Base-by-base conservation (phyloP, 805 yeast genomes). In the Candida andamanensis region DNA sequence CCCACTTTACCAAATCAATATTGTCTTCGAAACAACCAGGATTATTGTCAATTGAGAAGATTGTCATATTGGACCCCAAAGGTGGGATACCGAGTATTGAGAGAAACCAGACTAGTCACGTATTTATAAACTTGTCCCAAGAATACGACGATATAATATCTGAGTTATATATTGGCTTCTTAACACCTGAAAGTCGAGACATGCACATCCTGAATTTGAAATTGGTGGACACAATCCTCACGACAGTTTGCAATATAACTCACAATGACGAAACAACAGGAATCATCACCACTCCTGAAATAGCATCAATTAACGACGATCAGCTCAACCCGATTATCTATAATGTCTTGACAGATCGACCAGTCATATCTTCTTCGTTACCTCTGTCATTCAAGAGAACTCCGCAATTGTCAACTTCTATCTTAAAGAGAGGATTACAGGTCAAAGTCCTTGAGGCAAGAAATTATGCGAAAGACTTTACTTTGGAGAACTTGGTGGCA, bases 81-180 rank as follows among this genome's bases (percentile, higher is more conserved):
- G 99, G 99, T 2, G 99, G 99, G 0, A 80, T 86, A 5, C 97
- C 97, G 0, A 82, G 94, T 1, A 63, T 78, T 15, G 95, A 86
- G 50, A 68, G 97, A 37, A 73, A 77, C 36, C 76, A 78, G 35
- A 77, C 87, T 3, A 74, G 95, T 12, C 98, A 92, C 55, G 94
- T 92, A 1, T 81, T 82, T 38, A 78, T 90, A 36, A 90, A 92
- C 49, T 57, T 90, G 23, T 71, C 76, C 8, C 97, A 90, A 57
- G 98, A 90, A 49, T 81, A 69, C 44, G 67, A 75, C 1, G 80
- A 73, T 28, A 78, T 86, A 13, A 50, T 63, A 2, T 65, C 78
- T 3, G 95, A 86, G 47, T 57, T 85, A 14, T 63, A 66, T 33
- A 72, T 76, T 44, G 82, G 85, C 0, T 74, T 66, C 44, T 51